Conservation (phyloP, 331 rosid species). For the Pyrus hybrid region DNA sequence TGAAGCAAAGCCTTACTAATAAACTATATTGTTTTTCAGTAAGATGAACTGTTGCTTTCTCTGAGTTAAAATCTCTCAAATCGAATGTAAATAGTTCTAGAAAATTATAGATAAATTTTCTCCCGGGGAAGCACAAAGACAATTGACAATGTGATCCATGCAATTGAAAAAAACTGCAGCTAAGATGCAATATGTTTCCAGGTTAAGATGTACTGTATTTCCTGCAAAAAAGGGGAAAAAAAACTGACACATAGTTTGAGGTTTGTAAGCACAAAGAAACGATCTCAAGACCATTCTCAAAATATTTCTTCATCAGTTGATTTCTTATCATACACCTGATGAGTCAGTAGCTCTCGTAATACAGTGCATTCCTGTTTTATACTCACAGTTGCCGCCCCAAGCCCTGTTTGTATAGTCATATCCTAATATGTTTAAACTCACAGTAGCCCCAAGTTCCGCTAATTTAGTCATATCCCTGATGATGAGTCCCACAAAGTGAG, state of each 20-base stretch:
- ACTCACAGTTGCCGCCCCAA: background rate
- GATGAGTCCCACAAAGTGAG: background rate
- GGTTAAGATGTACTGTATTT: background rate
- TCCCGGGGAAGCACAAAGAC: background rate
- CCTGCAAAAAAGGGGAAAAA: background rate
- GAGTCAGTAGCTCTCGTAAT: background rate
- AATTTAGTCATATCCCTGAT: background rate
- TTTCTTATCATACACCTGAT: background rate
- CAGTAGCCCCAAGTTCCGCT: background rate
- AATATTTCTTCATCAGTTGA: background rate
- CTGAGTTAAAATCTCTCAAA: background rate
- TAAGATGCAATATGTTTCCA: background rate
- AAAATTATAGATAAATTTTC: background rate
- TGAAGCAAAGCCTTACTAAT: conserved; percentile 1
- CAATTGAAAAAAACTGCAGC: background rate
- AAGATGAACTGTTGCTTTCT: conserved; percentile 21
- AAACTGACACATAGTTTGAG: background rate
- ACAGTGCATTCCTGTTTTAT: background rate
- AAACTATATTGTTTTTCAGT: conserved; percentile 4
- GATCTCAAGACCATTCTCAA: background rate
- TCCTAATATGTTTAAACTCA: background rate
- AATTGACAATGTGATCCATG: background rate
- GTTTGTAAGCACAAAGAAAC: background rate
- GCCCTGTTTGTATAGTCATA: background rate
- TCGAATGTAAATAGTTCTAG: background rate